Base-by-base conservation (phyloP, 2,329 filamentous ascomycete species). In the Hansfordia pulvinata region DNA sequence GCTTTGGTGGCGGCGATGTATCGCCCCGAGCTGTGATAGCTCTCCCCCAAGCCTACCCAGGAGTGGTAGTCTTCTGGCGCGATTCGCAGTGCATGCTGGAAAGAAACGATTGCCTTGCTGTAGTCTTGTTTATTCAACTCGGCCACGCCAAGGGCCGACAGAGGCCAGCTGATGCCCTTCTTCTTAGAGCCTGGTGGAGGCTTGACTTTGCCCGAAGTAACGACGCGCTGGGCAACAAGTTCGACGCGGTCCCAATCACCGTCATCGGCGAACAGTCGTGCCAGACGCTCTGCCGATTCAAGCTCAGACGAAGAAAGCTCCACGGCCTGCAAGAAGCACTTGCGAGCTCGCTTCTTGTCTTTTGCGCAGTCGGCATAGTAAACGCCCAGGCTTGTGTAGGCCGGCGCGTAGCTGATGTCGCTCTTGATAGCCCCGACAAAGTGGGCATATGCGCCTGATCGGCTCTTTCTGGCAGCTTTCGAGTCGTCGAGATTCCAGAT, bases 191-290 rank as follows among this genome's bases (percentile, higher is more conserved):
- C 90, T 8, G 90, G 88, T 2, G 86, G 75, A 14, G 85, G 83
- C 38, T 79, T 80, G 20, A 88, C 83, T 50, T 85, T 90, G 28
- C 90, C 90, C n/a, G 88, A 94, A 35, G 94, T 83, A 3, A 96
- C 76, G 1, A 94, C 81, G 26, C 92, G 73, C 47, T 86, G 81
- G 2, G 90, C 80, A 17, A 98, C 76, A 12, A 92, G 71, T 54
- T 96, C 90, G 6, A 98, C 92, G 26, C 92, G 74, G 38, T 96
- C 90, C 90, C 90, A 98, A 43, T 98, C 90, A 19, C 81, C 75
- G 37, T 85, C 76, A 28, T 93, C 76, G 0, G 92, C 88, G 49
- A 94, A 98, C 0, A 75, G 76, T 32, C 71, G 70, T 2, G 90
- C 86, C 10, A 98, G 66, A 16, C 84, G 71, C 50, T 96, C 83